Evolutionary conservation across 345 rosid species (phyloP).

Genomic region (Turritis glabra): DNA sequence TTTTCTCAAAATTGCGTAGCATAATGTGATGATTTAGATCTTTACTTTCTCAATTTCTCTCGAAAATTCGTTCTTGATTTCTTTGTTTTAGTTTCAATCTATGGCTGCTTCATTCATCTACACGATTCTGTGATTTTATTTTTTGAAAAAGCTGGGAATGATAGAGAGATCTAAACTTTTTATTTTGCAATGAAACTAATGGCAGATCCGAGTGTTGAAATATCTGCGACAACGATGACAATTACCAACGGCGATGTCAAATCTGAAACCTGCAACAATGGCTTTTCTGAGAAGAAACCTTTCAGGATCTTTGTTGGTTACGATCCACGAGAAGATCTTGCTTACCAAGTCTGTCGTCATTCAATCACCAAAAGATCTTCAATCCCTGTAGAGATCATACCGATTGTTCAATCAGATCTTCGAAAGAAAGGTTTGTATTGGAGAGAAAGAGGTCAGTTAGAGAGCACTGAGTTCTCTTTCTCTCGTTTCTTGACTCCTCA

Average conservation of each 20-base stretch:
- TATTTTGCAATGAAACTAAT: not conserved
- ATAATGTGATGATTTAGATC: not conserved
- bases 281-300: constrained; percentile 41
- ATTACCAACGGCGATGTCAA: constrained; percentile 37
- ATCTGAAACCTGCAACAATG: constrained; percentile 23
- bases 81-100: not conserved
- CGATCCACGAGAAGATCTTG: constrained; percentile 86
- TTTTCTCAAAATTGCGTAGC: not conserved
- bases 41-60: too few species aligned
- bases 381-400: constrained; percentile 76
- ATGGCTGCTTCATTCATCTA: not conserved
- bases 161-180: not conserved
- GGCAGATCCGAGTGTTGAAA: constrained; percentile 18
- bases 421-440: constrained; percentile 68
- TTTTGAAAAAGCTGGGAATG: not conserved
- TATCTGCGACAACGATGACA: constrained; percentile 31
- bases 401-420: constrained; percentile 83
- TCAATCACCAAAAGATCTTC: constrained; percentile 76
- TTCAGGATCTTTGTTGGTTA: constrained; percentile 92
- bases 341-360: constrained; percentile 79
- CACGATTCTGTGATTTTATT: not conserved
- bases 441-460: constrained; percentile 76
- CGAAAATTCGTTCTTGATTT: not conserved
- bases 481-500: constrained; percentile 86
- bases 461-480: constrained; percentile 99